Evolutionary conservation across 176 grass and related monocot species (phyloP), one percentile per base, ranked within the genome.

Genomic region (Raddia guianensis): DNA sequence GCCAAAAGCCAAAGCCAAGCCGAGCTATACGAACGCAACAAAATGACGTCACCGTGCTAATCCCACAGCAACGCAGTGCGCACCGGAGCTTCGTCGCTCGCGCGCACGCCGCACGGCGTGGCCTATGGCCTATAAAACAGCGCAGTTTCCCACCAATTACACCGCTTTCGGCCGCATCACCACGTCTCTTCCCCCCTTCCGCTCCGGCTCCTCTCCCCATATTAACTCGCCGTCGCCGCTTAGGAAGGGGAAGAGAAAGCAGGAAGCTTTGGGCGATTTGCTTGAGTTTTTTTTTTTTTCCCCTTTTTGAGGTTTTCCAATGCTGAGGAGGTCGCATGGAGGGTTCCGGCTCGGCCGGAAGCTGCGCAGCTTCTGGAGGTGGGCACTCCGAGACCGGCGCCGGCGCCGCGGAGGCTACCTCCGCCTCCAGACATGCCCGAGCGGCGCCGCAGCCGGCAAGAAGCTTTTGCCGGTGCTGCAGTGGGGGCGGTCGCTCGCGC

Each of bases 311-410:
- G 27, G 20, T 33, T 11, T 53, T n/a, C 56, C 61, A 2, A 64
- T 83, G 58, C 35, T 60, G 13, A 93, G 83, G 93, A 90, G 69
- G 86, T 76, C 87, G 7, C 75, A 82, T 4, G 78, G 90, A 60
- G 96, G 96, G 12, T 86, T 93, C 93, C 90, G 84, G 37, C 73
- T 99, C 0, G 96, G 96, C 14, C 93, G 96, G 67, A 95, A 80
- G 73, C 78, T 99, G 60, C 82, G 86, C 2, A 84, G 73, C 1
- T 32, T 84, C 7, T 93, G 89, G 86, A 49, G 79, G 73, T 51
- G 89, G 83, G 61, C 76, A 51, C 79, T 88, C 59, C 75, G 84
- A 57, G 12, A 63, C 61, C 70, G 86, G 12, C 72, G 77, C 73
- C 60, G 73, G 5, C 73, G 86, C 46, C 57, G 54, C 12, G 70